Evolutionary conservation across 192 early-diverging fungal genomes (phyloP), one percentile per base, ranked within the genome.

Genomic region (Haplosporangium gracile): DNA sequence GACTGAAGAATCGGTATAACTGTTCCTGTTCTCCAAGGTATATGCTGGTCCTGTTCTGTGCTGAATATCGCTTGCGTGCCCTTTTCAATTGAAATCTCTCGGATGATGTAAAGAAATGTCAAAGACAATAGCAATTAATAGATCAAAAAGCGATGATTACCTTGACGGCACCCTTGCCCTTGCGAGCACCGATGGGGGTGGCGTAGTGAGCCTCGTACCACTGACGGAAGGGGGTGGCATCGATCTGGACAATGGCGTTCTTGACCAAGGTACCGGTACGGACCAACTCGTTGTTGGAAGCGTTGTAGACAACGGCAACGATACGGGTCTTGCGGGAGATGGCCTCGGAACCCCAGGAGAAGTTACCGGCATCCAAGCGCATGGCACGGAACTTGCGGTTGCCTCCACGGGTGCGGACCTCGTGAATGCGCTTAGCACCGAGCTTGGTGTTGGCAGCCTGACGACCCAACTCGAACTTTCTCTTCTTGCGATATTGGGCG

Each of bases 251-350:
- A 80, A 99, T 96, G 74, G 95, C 94, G 83, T 97, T 97, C 96
- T 99, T 99, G 71, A 99, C 98, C 57, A 99, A 93, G 72, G 98
- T 99, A 95, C 97, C 97, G 92, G 98, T 99, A 89, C 98, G 97
- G 91, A 99, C 98, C 87, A 99, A 93, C 93, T 99, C 98, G 96
- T 99, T 99, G 97, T 99, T 99, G 91, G 98, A 97, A 82, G 98
- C 95, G 92, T 99, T 99, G 96, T 99, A 99, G 79, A 96, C 95
- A 85, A 99, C 98, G 72, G 92, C 90, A 88, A 98, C 92, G 83
- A 98, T 95, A 95, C 98, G 96, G 84, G 97, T 95, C 95, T 98
- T 98, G 93, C 95, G 96, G 85, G 98, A 96, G 91, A 95, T 89
- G 74, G 96, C 89, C 92, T 99, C 97, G 38, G 98, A 97, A 88